Conservation (phyloP, 2,329 filamentous ascomycete species). For the Epichloe amarillans region DNA sequence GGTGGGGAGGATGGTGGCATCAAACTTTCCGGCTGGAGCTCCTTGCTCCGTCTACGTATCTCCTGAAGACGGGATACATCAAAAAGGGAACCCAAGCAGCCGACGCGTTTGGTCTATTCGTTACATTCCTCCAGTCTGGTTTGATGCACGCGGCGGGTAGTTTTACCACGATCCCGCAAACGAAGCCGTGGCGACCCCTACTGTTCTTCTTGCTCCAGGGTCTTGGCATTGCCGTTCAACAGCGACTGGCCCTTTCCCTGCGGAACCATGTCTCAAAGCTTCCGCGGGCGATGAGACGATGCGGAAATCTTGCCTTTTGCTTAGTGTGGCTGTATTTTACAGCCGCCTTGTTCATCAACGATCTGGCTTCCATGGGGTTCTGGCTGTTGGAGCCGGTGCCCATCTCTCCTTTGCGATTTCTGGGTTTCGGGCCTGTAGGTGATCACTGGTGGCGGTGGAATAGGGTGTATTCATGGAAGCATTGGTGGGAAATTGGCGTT, state of each 20-base stretch:
- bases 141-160: slow-evolving; percentile 60
- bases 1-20: slow-evolving; percentile 85
- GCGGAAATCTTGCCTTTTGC: slow-evolving; percentile 49
- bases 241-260: slow-evolving; percentile 21
- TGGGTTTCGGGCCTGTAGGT: slow-evolving; percentile 48
- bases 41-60: slow-evolving; percentile 39
- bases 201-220: slow-evolving; percentile 62
- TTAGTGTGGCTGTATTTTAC: slow-evolving; percentile 57
- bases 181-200: slow-evolving; percentile 38
- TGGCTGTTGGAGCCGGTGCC: slow-evolving; percentile 80
- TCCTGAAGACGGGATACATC: slow-evolving; percentile 29
- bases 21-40: slow-evolving; percentile 73
- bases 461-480: slow-evolving; percentile 41
- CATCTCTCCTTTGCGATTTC: slow-evolving; percentile 51
- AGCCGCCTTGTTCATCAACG: slow-evolving; percentile 53
- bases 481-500: slow-evolving; percentile 44
- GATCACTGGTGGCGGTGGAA: slow-evolving; percentile 59
- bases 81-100: slow-evolving; percentile 15
- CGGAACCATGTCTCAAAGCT: slow-evolving; percentile 19
- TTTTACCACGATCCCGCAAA: slow-evolving; percentile 44
- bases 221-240: slow-evolving; percentile 51
- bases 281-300: slow-evolving; percentile 33
- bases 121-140: slow-evolving; percentile 50
- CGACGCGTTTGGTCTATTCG: slow-evolving; percentile 16
- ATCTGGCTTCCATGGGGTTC: slow-evolving; percentile 59